These are phyloP conservation scores for Coemansia sp. DNA, from an alignment of 192 early-diverging fungal genomes.

Conservation along the genomic window DNA sequence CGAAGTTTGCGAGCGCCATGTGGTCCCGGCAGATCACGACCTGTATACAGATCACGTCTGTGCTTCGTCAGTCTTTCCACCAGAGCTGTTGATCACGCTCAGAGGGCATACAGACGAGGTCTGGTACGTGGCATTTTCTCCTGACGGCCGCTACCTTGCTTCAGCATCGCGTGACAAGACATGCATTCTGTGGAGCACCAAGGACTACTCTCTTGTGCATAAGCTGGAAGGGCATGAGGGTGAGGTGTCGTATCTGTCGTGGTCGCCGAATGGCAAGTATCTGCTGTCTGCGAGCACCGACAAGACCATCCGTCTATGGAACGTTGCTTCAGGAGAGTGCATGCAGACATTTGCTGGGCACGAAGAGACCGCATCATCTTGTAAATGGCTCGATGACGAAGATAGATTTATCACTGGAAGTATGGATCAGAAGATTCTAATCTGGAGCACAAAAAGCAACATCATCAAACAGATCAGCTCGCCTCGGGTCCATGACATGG, in stretches of 20 bases:
- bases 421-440: slow-evolving; percentile 66
- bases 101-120: slow-evolving; percentile 90
- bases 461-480: slow-evolving; percentile 42
- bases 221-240: slow-evolving; percentile 63
- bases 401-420: slow-evolving; percentile 83
- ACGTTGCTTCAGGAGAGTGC: slow-evolving; percentile 67
- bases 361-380: slow-evolving; percentile 75
- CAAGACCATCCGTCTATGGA: slow-evolving; percentile 79
- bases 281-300: slow-evolving; percentile 85
- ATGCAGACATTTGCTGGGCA: slow-evolving; percentile 66
- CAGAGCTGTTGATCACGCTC: slow-evolving; percentile 52
- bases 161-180: slow-evolving; percentile 89
- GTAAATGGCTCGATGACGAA: slow-evolving; percentile 86
- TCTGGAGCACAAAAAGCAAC: slow-evolving; percentile 47
- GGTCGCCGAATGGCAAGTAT: slow-evolving; percentile 82
- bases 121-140: slow-evolving; percentile 93
- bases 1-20: slow-evolving; percentile 81
- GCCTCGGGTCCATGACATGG: slow-evolving; percentile 55
- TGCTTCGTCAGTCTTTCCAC: slow-evolving; percentile 36
- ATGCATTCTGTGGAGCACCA: slow-evolving; percentile 84
- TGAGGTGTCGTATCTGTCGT: slow-evolving; percentile 81
- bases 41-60: slow-evolving; percentile 54
- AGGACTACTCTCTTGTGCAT: slow-evolving; percentile 48
- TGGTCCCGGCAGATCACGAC: slow-evolving; percentile 18
- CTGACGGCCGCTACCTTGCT: slow-evolving; percentile 81